Base-by-base conservation (phyloP, 2,329 filamentous ascomycete species). In the Aspergillus oerlinghausenensis region DNA sequence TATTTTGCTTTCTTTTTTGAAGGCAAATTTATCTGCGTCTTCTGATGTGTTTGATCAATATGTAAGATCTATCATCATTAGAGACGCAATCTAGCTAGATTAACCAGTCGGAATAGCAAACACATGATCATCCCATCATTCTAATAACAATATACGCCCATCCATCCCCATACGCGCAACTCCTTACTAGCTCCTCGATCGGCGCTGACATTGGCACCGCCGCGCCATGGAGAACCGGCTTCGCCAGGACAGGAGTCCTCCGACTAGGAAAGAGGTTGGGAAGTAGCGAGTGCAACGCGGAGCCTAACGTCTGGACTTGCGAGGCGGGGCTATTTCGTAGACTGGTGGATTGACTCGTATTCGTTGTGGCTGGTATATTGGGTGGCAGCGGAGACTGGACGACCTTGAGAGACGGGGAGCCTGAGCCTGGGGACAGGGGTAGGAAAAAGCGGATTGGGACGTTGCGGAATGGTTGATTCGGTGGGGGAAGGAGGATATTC, bases 401-500 rank as follows among this genome's bases (percentile, higher is more conserved):
- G 49, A 91, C 83, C 66, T 84, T 87, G 68, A 90, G 68, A 6
- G 77, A 74, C 0, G 75, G 70, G 50, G 70, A 72, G 26, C 76
- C 69, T 3, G 77, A 71, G 56, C 82, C 79, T 0, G 89, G 84
- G 0, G 84, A 77, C 4, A 85, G 82, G 2, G 88, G 89, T 50
- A 97, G 85, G 74, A 97, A 99, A 54, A 97, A 77, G 54, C 92
- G 87, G 42, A 97, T 76, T 0, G 94, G 94, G n/a, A 97, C 81
- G 73, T 96, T 87, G 58, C 87, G 87, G 52, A 97, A 82, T 19
- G 87, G 84, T 6, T 85, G 84, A 1, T 90, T 86, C 21, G 79
- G 77, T 1, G 90, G 79, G 28, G 83, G 80, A 1, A 92, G 80
- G 59, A 97, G 83, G 2, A 97, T 88, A 60, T 81, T 84, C 70